Evolutionary conservation across 495 filamentous ascomycete genomes (phyloP), one percentile per base, ranked within the genome.

Genomic region (Thermochaetoides thermophila): DNA sequence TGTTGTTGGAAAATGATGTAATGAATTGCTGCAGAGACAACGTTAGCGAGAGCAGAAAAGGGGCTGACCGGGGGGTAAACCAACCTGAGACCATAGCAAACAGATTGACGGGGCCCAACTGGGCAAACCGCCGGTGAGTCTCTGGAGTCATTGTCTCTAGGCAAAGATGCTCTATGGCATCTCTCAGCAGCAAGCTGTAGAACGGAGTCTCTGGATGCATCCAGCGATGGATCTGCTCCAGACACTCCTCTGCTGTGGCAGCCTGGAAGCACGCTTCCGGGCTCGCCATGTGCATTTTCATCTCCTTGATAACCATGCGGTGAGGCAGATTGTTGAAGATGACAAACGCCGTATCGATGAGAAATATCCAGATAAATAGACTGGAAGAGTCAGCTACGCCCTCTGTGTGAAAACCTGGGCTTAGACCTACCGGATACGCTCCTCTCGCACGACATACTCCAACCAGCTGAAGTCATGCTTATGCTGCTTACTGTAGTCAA

Each of bases 231-330:
- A 53, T 45, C 21, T 43, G 19, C 17, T 37, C 38, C 9, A 50
- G 30, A 21, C 49, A 53, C 14, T 45, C 37, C 10, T 50, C 39
- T 4, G 47, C 37, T 0, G 44, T 39, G 4, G 23, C 20, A 3
- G 49, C 49, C 14, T 53, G 49, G 24, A 53, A 53, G 29, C 47
- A 50, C 12, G 42, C 37, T 28, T 50, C 49, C 3, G 49, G 49
- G 17, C 41, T 45, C 9, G 47, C 49, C 47, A 53, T 38, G 29
- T 48, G 41, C 47, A 50, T 53, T 26, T 38, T 45, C 49, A 50
- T 50, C 37, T 53, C 49, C 37, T 53, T 53, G 42, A 50, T 48
- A 3, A 53, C 49, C 44, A 53, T 50, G n/a, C 49, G 41, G 23
- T 53, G 46, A 7, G 49, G 49, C 12, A 50, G 40, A 17, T 53